A percentile compares a stretch with the other conserved stretches of the same genome.
Conservation (phyloP, 2,329 filamentous ascomycete genomes). For the Calonectria pseudoreteaudii region DNA sequence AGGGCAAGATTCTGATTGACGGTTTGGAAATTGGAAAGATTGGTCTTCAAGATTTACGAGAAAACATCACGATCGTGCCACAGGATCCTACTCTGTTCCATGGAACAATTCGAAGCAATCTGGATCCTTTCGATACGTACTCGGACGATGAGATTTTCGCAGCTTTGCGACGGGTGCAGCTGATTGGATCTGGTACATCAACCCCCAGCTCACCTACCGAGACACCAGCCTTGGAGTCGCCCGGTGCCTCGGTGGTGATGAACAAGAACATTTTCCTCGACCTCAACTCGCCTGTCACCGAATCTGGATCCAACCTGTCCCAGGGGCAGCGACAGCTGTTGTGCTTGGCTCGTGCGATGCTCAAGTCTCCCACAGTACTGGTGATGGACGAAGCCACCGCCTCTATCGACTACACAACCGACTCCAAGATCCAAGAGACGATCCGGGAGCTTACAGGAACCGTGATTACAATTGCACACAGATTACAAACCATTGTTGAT, state of each 20-base stretch:
- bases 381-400: slow-evolving; percentile 99
- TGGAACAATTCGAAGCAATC: slow-evolving; percentile 89
- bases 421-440: slow-evolving; percentile 95
- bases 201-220: slow-evolving; percentile 45
- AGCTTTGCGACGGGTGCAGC: slow-evolving; percentile 86
- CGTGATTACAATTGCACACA: slow-evolving; percentile 95
- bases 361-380: slow-evolving; percentile 92
- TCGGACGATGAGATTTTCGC: slow-evolving; percentile 92
- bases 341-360: slow-evolving; percentile 90
- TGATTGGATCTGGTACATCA: slow-evolving; percentile 75
- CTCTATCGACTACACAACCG: slow-evolving; percentile 96
- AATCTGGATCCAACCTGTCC: slow-evolving; percentile 93
- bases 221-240: slow-evolving; percentile 39
- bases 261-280: slow-evolving; percentile 98
- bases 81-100: slow-evolving; percentile 96
- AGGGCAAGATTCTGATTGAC: slow-evolving; percentile 90
- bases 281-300: slow-evolving; percentile 83
- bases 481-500: slow-evolving; percentile 95
- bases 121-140: slow-evolving; percentile 92
- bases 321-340: slow-evolving; percentile 96
- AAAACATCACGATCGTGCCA: slow-evolving; percentile 96
- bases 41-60: slow-evolving; percentile 90
- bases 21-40: slow-evolving; percentile 90
- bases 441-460: slow-evolving; percentile 94
- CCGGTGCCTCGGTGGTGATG: slow-evolving; percentile 59